These are phyloP conservation scores for Porodaedalea pini DNA, from an alignment of 1,284 basidiomycete species.

Conservation along the genomic window DNA sequence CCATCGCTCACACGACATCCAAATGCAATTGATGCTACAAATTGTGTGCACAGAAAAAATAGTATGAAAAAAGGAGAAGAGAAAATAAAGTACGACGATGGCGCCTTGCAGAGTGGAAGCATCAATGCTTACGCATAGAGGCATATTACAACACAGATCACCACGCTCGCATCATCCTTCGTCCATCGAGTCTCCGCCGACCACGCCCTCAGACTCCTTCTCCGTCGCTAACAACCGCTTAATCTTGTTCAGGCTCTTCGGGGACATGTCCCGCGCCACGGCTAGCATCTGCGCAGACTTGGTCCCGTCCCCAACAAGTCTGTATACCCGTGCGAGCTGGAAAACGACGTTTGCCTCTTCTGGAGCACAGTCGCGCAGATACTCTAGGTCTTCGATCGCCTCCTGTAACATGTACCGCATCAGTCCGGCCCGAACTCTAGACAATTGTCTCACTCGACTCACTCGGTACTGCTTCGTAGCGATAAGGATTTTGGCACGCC, in stretches of 20 bases:
- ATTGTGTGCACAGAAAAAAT: slow-evolving; percentile 3
- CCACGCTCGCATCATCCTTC: slow-evolving; percentile 45
- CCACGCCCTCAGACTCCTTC: slow-evolving; percentile 48
- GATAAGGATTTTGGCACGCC: slow-evolving; percentile 84
- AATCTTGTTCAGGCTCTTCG: slow-evolving; percentile 73
- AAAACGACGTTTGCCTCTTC: slow-evolving; percentile 95
- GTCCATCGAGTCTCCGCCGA: slow-evolving; percentile 68
- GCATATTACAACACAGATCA: slow-evolving; percentile 10
- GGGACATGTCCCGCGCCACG: slow-evolving; percentile 80
- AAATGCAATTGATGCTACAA: slow-evolving; percentile 2
- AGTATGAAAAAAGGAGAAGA: not conserved
- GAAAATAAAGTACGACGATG: not conserved
- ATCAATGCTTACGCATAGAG: not conserved
- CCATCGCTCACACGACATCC: slow-evolving; percentile 10
- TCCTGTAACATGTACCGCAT: slow-evolving; percentile 40
- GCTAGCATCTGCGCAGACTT: slow-evolving; percentile 82
- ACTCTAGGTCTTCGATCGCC: slow-evolving; percentile 77
- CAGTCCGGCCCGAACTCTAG: slow-evolving; percentile 14
- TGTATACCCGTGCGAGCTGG: slow-evolving; percentile 89
- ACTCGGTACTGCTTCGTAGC: slow-evolving; percentile 78
- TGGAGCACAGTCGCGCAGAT: slow-evolving; percentile 74
- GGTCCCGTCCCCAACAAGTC: slow-evolving; percentile 71
- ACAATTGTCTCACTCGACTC: slow-evolving; percentile 35
- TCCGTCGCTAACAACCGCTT: slow-evolving; percentile 70
- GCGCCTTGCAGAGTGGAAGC: not conserved